Conservation (phyloP, 441 rosid genomes). For the Metrosideros polymorpha region DNA sequence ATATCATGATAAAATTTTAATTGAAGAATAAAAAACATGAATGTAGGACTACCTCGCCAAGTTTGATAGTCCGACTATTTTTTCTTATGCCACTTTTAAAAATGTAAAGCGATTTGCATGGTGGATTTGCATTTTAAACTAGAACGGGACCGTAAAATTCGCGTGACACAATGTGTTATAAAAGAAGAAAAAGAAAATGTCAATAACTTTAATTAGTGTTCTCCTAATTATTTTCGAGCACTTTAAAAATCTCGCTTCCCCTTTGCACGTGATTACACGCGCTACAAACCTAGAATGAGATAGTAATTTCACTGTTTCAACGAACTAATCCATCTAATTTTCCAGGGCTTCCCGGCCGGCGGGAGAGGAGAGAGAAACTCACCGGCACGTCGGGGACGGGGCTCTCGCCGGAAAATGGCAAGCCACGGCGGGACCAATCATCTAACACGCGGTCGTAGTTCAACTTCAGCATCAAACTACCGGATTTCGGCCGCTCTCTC, state of each 20-base stretch:
- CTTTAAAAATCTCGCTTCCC: background rate
- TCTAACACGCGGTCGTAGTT: constrained; percentile 6
- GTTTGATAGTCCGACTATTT: background rate
- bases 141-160: background rate
- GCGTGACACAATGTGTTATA: background rate
- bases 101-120: background rate
- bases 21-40: background rate
- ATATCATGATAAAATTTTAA: background rate
- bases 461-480: constrained; percentile 2
- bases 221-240: background rate
- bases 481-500: background rate
- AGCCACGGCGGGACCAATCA: constrained; percentile 2
- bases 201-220: background rate
- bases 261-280: background rate
- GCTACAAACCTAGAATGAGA: background rate
- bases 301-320: background rate
- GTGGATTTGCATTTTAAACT: background rate
- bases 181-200: background rate
- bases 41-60: background rate
- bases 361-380: background rate
- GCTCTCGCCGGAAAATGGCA: background rate
- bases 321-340: background rate
- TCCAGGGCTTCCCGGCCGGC: background rate
- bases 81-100: background rate
- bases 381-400: background rate